Evolutionary conservation across 23 red algal genomes (phyloP), one percentile per base, ranked within the genome.

Genomic region (Gracilaria gracilis): DNA sequence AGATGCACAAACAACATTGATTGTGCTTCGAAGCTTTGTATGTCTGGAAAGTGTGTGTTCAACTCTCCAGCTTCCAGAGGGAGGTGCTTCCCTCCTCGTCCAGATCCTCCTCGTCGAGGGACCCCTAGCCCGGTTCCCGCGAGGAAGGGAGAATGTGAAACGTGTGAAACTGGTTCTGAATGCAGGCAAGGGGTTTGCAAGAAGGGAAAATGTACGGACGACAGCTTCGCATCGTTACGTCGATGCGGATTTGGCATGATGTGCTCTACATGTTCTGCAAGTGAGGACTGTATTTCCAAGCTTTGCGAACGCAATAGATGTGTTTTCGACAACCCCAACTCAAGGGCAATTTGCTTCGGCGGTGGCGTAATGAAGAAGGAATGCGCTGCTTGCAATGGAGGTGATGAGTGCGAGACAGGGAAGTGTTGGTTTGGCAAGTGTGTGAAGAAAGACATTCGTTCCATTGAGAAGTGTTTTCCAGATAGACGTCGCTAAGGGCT

Each of bases 391-490:
- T 90, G 87, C 70, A 46, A 80, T 14, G 6, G 7, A 14, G 53
- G 27, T 20, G 57, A 59, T 23, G 87, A 90, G 44, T 90, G 87
- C 27, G 17, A 35, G 36, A 80, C 37, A 20, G 76, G 70, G 23
- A 90, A 81, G 37, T 90, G 87, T 46, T 80, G 71, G 87, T 34
- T 31, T 35, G 47, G 47, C 4, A 90, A 90, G 87, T 90, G 87
- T 46, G 76, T 81, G 57, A 24, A 27, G 6, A 58, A 53, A 0
- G 34, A 51, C n/a, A 49, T 80, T 17, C 31, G 31, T 13, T 90
- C 87, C 0, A 79, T 61, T 42, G 74, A 80, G 29, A 80, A 81
- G 57, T 90, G 87, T 59, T 90, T 90, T 40, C 87, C 59, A 16
- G 35, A 65, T 34, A 46, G 42, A 46, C 42, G 42, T 11, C 42